Base-by-base conservation (phyloP, 768 basidiomycete species). In the Leccinum disarticulatum region DNA sequence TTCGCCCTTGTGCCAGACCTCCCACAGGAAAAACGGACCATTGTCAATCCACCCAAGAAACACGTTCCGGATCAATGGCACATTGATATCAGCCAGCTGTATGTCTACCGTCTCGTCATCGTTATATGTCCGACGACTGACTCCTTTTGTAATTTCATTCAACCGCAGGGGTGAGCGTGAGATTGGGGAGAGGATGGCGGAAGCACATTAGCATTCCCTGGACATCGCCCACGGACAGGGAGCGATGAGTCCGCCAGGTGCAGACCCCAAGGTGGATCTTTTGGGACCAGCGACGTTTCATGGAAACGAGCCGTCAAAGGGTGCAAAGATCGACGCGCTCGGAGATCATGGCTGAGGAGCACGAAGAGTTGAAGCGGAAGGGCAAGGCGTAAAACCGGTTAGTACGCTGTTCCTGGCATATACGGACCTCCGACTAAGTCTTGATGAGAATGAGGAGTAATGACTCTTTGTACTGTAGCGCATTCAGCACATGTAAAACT, bases 321-420 rank as follows among this genome's bases (percentile, higher is more conserved):
- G 85, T 0, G 86, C 84, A 1, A 70, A 80, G 66, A 77, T 84
- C n/a, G 86, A 87, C 65, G 81, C 81, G 4, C n/a, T n/a, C n/a
- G n/a, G 74, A 85, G 62, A 71, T 87, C 19, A 76, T 81, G 73
- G 66, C 66, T 3, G 83, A 84, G 58, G 86, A 87, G 19, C 77
- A 79, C 55, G 80, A 82, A 63, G 54, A 67, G 38, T 61, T 86
- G 59, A 75, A 60, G 65, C 73, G 76, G 62, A 85, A 84, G 69
- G 79, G 76, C 25, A 75, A 66, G 54, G 70, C 59, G 11, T 74
- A 46, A 72, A 48, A n/a, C 10, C 3, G 19, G n/a, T 46, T 19
- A 46, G 43, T 19, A 19, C 11, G 41, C 9, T 19, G 2, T 46
- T 19, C 43, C 19, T 46, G 43, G 43, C 4, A 46, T 41, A n/a